These are phyloP conservation scores for Neonothopanus nambi DNA, from an alignment of 1,284 basidiomycete genomes.

Conservation along the genomic window DNA sequence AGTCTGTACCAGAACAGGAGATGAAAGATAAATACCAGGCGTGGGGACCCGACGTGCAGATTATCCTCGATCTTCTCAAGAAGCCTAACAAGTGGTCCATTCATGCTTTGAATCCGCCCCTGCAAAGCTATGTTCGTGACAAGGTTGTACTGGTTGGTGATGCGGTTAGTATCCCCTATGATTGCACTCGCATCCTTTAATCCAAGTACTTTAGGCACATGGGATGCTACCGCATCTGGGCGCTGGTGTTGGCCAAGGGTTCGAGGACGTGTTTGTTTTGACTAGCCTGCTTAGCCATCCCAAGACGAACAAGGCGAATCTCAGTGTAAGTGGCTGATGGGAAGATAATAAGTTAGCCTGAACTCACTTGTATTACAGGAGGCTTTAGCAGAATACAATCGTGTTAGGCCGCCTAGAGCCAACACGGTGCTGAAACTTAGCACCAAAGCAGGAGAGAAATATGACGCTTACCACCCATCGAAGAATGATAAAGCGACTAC, in stretches of 20 bases:
- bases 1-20: conserved; percentile 41
- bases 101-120: conserved; percentile 50
- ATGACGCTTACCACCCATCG: conserved; percentile 36
- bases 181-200: too few species aligned
- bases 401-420: conserved; percentile 43
- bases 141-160: conserved; percentile 59
- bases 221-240: conserved; percentile 62
- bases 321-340: conserved; percentile 39
- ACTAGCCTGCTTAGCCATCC: conserved; percentile 49
- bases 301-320: conserved; percentile 40
- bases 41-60: conserved; percentile 48
- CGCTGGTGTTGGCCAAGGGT: conserved; percentile 61
- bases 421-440: conserved; percentile 46
- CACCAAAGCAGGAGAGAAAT: conserved; percentile 38
- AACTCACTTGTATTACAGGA: conserved; percentile 27
- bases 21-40: conserved; percentile 46
- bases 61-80: conserved; percentile 47
- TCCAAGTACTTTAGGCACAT: conserved; percentile 43
- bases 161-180: conserved; percentile 40
- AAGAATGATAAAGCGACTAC: conserved; percentile 28
- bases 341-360: too few species aligned
- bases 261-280: conserved; percentile 59
- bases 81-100: conserved; percentile 61
- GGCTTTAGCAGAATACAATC: conserved; percentile 46
- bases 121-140: conserved; percentile 47